Base-by-base conservation (phyloP, 2,329 filamentous ascomycete genomes). In the Botrytis deweyae region DNA sequence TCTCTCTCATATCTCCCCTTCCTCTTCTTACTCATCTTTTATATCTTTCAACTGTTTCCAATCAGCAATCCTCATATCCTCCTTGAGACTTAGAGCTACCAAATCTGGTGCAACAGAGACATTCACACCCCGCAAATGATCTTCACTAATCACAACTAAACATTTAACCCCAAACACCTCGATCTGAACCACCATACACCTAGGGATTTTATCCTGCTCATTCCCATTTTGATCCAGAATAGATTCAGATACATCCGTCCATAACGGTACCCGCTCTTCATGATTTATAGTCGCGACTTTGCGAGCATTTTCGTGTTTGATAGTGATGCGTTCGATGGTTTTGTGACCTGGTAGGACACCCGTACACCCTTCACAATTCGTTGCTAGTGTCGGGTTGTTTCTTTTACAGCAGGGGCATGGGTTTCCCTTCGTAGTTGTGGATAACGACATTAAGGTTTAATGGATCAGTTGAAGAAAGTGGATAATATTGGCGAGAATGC, bases 261-360 rank as follows among this genome's bases (percentile, higher is more conserved):
- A 55, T 8, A 55, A 29, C 12, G n/a, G n/a, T 14, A 55, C n/a
- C 29, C 52, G 52, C 6, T 18, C 52, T 55, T 55, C 52, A 29
- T 55, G 52, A 0, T 6, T 55, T 29, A 55, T 8, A 14, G n/a
- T 55, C 14, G 52, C n/a, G n/a, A 55, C 14, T 55, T 14, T 55
- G 12, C 8, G 2, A 4, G 1, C 1, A 3, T 3, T 12, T 3
- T 0, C 3, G 8, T 18, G 52, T 29, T 29, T 3, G 14, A 55
- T 55, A 14, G n/a, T 55, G n/a, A 55, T 55, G n/a, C 52, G 52
- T 16, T 55, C 52, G 52, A 55, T 55, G 12, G 52, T 55, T 18
- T 9, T 3, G 1, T 55, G n/a, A 4, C 5, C 52, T 55, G n/a
- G 52, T 55, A 29, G 6, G 3, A n/a, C 14, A 55, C 2, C 52